Conservation (phyloP, 2,329 filamentous ascomycete genomes). For the Fusarium tuaranense region DNA sequence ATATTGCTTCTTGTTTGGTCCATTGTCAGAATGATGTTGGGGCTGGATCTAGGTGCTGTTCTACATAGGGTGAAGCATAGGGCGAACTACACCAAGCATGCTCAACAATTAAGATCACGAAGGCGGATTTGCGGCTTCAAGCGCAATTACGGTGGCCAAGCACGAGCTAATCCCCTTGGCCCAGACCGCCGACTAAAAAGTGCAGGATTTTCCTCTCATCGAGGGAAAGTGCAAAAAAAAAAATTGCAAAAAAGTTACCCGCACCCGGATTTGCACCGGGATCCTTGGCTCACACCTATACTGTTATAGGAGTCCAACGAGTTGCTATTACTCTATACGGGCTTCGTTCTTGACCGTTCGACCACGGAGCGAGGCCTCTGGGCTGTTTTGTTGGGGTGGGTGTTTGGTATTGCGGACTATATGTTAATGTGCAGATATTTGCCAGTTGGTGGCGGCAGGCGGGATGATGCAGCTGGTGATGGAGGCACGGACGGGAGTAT, state of each 20-base stretch:
- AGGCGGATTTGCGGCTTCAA: neutral
- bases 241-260: slow-evolving; percentile 34
- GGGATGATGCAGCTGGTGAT: slow-evolving; percentile 25
- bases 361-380: slow-evolving; percentile 21
- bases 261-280: slow-evolving; percentile 53
- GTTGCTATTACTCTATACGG: slow-evolving; percentile 53
- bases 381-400: slow-evolving; percentile 29
- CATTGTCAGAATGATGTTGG: neutral
- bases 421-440: slow-evolving; percentile 16
- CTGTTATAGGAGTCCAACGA: slow-evolving; percentile 51
- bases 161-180: neutral
- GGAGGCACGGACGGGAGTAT: slow-evolving; percentile 17
- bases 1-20: neutral
- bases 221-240: slow-evolving; percentile 30
- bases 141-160: neutral
- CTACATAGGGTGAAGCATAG: neutral
- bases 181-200: too few relatives aligned
- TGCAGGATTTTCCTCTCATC: neutral
- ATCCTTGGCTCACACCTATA: slow-evolving; percentile 50
- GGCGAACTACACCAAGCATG: neutral
- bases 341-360: slow-evolving; percentile 39
- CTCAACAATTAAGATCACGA: neutral
- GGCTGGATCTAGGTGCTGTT: neutral
- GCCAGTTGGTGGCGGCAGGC: slow-evolving; percentile 27
- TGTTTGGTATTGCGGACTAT: slow-evolving; percentile 23